phyloP scores from a whole-genome alignment of 1,139 yeast genomes.

The Scheffersomyces titani region DNA sequence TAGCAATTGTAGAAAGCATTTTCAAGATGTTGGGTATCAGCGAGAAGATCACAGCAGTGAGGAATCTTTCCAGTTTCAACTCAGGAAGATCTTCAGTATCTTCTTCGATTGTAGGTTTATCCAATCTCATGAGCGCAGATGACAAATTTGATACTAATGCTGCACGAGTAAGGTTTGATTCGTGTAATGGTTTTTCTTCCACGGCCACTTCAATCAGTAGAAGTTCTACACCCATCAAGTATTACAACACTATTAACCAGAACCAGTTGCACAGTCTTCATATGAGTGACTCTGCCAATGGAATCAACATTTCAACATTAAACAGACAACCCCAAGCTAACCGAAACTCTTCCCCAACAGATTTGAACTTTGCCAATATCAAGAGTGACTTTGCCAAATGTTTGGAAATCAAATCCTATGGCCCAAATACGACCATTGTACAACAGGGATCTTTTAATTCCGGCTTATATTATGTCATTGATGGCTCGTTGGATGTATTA shows the following conservation, averaged over 20 bases:
- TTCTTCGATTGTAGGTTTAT: constrained; percentile 32
- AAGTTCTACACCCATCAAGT: constrained; percentile 21
- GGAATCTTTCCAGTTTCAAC: constrained; percentile 2
- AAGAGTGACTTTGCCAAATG: constrained; percentile 66
- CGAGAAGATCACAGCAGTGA: constrained; percentile 18
- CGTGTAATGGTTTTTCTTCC: constrained; percentile 15
- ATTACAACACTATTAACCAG: constrained; percentile 31
- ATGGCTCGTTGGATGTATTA: constrained; percentile 71
- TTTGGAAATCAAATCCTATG: constrained; percentile 57
- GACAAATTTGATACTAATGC: constrained; percentile 21
- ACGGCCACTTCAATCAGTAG: constrained; percentile 12
- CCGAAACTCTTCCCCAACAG: neutral
- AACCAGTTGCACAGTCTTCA: constrained; percentile 13
- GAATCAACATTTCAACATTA: neutral
- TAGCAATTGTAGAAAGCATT: constrained; percentile 74
- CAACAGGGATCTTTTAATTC: constrained; percentile 65
- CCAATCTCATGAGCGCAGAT: constrained; percentile 23
- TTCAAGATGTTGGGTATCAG: constrained; percentile 73
- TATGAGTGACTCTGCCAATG: neutral
- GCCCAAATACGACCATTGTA: constrained; percentile 58
- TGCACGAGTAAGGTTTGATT: constrained; percentile 19
- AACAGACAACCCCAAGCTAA: neutral
- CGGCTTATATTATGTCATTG: constrained; percentile 79
- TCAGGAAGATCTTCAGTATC: constrained; percentile 24
- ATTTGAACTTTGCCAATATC: constrained; percentile 26